Evolutionary conservation across 768 basidiomycete genomes (phyloP).

Genomic region (Termitomyces sp.): DNA sequence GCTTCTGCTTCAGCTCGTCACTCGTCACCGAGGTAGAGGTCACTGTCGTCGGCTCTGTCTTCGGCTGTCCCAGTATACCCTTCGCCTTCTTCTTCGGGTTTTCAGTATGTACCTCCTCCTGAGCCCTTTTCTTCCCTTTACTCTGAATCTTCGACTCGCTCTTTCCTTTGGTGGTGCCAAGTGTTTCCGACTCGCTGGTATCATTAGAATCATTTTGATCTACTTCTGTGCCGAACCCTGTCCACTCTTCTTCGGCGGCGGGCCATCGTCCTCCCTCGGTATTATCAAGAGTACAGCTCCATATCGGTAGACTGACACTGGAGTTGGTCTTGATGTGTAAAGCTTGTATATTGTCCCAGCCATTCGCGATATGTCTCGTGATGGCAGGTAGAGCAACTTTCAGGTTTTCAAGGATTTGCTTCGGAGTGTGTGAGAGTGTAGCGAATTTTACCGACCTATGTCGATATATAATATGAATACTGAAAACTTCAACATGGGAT

Average conservation of each 20-base stretch:
- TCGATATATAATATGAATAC: neutral
- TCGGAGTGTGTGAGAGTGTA: slow-evolving; percentile 61
- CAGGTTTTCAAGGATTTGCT: slow-evolving; percentile 77
- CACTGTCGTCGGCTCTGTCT: slow-evolving; percentile 1
- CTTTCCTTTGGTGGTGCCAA: neutral
- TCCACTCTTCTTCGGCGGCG: neutral
- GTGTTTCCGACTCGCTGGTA: neutral
- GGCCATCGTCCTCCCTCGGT: slow-evolving; percentile 57
- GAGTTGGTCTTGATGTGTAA: slow-evolving; percentile 87
- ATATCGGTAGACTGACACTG: slow-evolving; percentile 85
- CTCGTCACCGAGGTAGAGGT: slow-evolving; percentile 19
- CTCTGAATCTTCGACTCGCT: neutral
- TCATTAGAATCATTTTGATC: neutral
- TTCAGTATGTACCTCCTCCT: slow-evolving; percentile 25
- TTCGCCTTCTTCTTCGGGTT: slow-evolving; percentile 43
- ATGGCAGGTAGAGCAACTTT: slow-evolving; percentile 72
- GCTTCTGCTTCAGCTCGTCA: slow-evolving; percentile 52
- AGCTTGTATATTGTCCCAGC: slow-evolving; percentile 89
- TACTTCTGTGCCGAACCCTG: neutral
- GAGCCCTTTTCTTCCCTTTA: slow-evolving; percentile 16
- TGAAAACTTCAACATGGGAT: neutral
- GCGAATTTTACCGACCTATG: slow-evolving; percentile 81
- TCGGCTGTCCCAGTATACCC: slow-evolving; percentile 15
- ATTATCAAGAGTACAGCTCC: slow-evolving; percentile 71
- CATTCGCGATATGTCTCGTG: slow-evolving; percentile 61